phyloP scores from a whole-genome alignment of 441 rosid genomes.

The Croton setiger region DNA sequence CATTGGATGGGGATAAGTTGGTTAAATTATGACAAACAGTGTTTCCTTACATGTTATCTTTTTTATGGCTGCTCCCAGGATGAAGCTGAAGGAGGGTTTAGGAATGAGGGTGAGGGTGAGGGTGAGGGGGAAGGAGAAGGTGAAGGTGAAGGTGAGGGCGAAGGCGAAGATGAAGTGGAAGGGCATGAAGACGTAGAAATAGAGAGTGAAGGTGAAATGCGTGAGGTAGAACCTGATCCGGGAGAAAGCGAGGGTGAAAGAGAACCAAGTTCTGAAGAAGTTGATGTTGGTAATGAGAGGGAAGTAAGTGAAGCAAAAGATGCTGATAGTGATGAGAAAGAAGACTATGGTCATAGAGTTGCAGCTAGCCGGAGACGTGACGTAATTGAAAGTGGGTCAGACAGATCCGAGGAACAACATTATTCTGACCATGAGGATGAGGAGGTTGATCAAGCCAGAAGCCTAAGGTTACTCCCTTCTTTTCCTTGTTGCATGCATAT shows the following conservation, averaged over 20 bases:
- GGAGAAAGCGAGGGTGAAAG: conserved; percentile 97
- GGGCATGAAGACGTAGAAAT: conserved; percentile 57
- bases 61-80: conserved; percentile 38
- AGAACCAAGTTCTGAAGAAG: conserved; percentile 77
- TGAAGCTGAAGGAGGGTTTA: conserved; percentile 71
- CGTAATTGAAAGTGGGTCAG: conserved; percentile 80
- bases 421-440: conserved; percentile 76
- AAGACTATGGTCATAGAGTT: conserved; percentile 61
- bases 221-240: conserved; percentile 65
- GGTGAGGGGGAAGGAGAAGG: conserved; percentile 53
- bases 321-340: conserved; percentile 68
- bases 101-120: conserved; percentile 51
- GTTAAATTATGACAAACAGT: neutral
- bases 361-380: conserved; percentile 56
- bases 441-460: conserved; percentile 81
- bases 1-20: neutral
- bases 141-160: conserved; percentile 57
- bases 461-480: conserved; percentile 48
- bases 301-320: conserved; percentile 73
- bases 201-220: conserved; percentile 74
- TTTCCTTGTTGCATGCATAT: neutral
- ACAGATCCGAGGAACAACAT: conserved; percentile 74
- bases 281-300: conserved; percentile 58
- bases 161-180: conserved; percentile 41
- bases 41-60: neutral